Percentiles rank a stretch among this genome's conserved stretches.
Conservation (phyloP, 495 filamentous ascomycete genomes). For the Hypoxylon cercidicola region DNA sequence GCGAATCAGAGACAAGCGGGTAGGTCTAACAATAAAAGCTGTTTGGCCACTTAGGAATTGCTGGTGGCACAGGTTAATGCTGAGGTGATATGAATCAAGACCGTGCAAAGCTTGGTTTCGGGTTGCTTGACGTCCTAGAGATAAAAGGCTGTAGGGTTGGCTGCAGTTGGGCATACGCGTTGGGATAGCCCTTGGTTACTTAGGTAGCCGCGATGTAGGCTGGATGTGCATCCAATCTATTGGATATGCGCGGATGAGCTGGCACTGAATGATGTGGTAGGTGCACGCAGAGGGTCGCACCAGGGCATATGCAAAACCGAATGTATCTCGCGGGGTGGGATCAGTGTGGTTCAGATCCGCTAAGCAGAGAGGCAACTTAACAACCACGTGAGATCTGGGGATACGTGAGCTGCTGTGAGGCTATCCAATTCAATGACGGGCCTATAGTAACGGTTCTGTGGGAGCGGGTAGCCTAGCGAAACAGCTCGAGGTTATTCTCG, state of each 20-base stretch:
- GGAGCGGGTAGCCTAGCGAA: slow-evolving; percentile 49
- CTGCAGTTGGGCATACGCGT: slow-evolving; percentile 55
- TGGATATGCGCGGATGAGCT: slow-evolving; percentile 68
- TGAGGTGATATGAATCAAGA: slow-evolving; percentile 46
- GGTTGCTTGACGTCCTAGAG: slow-evolving; percentile 43
- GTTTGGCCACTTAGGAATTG: slow-evolving; percentile 37
- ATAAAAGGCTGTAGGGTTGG: slow-evolving; percentile 48
- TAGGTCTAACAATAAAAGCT: slow-evolving; percentile 33
- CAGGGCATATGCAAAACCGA: slow-evolving; percentile 69
- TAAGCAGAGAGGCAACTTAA: slow-evolving; percentile 46
- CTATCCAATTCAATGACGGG: slow-evolving; percentile 40
- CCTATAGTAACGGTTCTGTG: slow-evolving; percentile 38
- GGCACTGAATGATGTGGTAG: slow-evolving; percentile 63
- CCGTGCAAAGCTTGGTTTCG: slow-evolving; percentile 41
- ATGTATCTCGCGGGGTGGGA: slow-evolving; percentile 63
- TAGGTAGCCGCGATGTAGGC: slow-evolving; percentile 61
- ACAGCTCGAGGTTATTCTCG: slow-evolving; percentile 49
- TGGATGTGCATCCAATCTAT: slow-evolving; percentile 65
- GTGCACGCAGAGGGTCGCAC: slow-evolving; percentile 63
- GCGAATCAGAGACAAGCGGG: slow-evolving; percentile 43
- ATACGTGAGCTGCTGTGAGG: slow-evolving; percentile 46
- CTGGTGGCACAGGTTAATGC: slow-evolving; percentile 36
- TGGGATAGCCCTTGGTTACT: slow-evolving; percentile 55
- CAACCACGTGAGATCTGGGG: slow-evolving; percentile 58
- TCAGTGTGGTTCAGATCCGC: slow-evolving; percentile 56